These are phyloP conservation scores for Saccharomyces hybrid DNA, from an alignment of 1,139 yeast genomes.

Conservation along the genomic window DNA sequence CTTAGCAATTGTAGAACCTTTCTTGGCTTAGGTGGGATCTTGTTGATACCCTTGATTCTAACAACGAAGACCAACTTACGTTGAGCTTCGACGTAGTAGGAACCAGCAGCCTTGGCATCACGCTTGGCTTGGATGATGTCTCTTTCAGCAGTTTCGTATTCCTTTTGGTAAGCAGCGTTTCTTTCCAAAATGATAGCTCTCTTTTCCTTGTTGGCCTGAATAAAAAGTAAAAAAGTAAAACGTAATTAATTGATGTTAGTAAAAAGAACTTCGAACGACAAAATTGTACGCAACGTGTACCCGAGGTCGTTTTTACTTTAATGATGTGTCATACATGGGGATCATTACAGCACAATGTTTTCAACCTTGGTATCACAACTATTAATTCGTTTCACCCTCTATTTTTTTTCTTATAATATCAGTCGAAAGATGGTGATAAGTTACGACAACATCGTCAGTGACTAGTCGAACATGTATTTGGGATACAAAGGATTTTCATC, in stretches of 20 bases:
- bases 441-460: constrained; percentile 70
- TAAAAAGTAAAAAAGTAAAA: neutral
- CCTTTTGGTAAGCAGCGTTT: too few relatives aligned
- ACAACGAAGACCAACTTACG: too few relatives aligned
- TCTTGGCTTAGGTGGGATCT: too few relatives aligned
- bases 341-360: neutral
- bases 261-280: neutral
- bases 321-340: neutral
- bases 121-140: too few relatives aligned
- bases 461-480: constrained; percentile 61
- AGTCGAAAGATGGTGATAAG: constrained; percentile 99
- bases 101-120: too few relatives aligned
- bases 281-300: neutral
- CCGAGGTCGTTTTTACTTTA: neutral
- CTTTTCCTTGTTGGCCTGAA: too few relatives aligned
- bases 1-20: too few relatives aligned
- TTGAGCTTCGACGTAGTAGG: too few relatives aligned
- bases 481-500: constrained; percentile 45
- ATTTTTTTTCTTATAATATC: constrained; percentile 35
- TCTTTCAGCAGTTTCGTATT: too few relatives aligned
- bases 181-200: too few relatives aligned
- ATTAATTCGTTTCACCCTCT: neutral
- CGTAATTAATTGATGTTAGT: neutral
- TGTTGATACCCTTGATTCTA: too few relatives aligned
- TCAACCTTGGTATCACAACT: neutral